phyloP scores from a whole-genome alignment of 2,329 filamentous ascomycete genomes.

The Alternaria arbusti region DNA sequence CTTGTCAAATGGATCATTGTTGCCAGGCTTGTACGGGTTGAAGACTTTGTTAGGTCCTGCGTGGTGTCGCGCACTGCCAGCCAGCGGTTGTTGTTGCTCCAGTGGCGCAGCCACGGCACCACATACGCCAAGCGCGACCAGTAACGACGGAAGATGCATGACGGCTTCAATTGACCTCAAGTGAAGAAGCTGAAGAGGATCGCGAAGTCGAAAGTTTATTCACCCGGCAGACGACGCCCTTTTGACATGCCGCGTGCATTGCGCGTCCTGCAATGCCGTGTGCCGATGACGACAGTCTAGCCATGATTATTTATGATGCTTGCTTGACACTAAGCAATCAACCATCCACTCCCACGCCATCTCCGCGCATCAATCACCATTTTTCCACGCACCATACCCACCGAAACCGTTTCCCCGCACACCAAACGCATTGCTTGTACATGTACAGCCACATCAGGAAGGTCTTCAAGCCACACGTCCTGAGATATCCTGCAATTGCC shows the following conservation, averaged over 20 bases:
- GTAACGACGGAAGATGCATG: conserved; percentile 40
- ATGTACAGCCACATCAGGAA: conserved; percentile 10
- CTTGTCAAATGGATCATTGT: conserved; percentile 67
- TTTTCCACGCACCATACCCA: conserved; percentile 15
- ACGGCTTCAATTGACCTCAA: conserved; percentile 23
- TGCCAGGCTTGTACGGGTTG: conserved; percentile 65
- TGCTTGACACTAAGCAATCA: conserved; percentile 9
- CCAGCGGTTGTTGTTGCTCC: conserved; percentile 50
- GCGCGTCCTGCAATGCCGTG: conserved; percentile 23
- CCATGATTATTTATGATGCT: conserved; percentile 3
- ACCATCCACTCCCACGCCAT: conserved; percentile 5
- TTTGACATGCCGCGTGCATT: conserved; percentile 16
- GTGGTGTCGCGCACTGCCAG: conserved; percentile 31
- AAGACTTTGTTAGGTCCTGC: conserved; percentile 30
- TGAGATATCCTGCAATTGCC: conserved; percentile 38
- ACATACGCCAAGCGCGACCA: conserved; percentile 40
- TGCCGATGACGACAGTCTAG: conserved; percentile 47
- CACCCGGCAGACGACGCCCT: conserved; percentile 10
- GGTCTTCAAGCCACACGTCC: conserved; percentile 9
- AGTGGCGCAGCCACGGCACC: conserved; percentile 35
- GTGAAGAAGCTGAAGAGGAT: conserved; percentile 7
- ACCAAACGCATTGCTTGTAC: conserved; percentile 1
- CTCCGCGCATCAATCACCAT: conserved; percentile 20
- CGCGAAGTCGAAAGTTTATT: not conserved
- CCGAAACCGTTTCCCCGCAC: conserved; percentile 7